These are phyloP conservation scores for Vitis hybrid DNA, from an alignment of 177 flowering plant species.

Conservation along the genomic window DNA sequence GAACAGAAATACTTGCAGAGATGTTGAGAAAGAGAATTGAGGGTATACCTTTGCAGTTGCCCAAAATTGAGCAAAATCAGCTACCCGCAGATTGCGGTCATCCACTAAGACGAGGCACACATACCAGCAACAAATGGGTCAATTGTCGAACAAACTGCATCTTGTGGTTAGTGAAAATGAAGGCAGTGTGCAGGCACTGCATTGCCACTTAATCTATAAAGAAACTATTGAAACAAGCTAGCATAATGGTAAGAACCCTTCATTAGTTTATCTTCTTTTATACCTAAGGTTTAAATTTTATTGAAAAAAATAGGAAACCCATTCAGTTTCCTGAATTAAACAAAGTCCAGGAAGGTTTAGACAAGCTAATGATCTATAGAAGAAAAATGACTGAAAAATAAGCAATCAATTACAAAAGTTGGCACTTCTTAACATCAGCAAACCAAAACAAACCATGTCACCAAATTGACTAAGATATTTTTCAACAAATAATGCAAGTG, in stretches of 20 bases:
- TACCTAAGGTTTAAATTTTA: conserved; percentile 6
- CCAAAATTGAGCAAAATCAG: conserved; percentile 99
- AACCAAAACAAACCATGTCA: conserved; percentile 14
- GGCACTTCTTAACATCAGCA: conserved; percentile 4
- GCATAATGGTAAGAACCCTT: conserved; percentile 15
- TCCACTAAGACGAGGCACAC: conserved; percentile 99
- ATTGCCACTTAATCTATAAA: conserved; percentile 60
- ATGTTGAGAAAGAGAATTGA: conserved; percentile 49
- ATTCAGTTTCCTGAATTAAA: conserved; percentile 3
- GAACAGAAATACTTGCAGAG: conserved; percentile 37
- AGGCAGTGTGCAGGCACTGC: conserved; percentile 81
- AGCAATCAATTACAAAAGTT: conserved; percentile 12
- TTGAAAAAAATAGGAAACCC: background rate
- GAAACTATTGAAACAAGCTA: conserved; percentile 36
- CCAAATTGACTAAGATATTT: background rate
- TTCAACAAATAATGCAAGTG: conserved; percentile 3
- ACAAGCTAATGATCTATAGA: background rate
- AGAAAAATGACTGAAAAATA: conserved; percentile 4
- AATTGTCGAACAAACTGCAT: conserved; percentile 93
- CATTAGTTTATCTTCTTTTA: conserved; percentile 13
- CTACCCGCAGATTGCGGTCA: conserved; percentile 99
- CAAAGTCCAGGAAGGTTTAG: conserved; percentile 3
- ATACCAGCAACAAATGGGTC: conserved; percentile 95
- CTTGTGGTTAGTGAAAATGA: conserved; percentile 79
- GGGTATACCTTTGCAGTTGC: conserved; percentile 98